Evolutionary conservation across 305 asterid species (phyloP), one percentile per base, ranked within the genome.

Genomic region (Rubia peregrina): DNA sequence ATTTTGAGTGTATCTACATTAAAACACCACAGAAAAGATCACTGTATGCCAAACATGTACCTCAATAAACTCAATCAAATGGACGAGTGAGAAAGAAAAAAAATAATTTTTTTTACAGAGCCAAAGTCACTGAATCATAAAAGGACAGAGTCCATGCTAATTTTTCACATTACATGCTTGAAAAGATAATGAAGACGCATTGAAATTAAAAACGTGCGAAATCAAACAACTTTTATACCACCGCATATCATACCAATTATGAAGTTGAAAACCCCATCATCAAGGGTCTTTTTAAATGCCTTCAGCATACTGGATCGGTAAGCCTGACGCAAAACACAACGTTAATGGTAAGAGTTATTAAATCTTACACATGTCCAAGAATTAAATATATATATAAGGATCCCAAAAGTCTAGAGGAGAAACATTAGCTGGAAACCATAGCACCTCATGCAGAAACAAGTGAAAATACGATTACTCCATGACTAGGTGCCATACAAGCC

Each of bases 251-350:
- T 94, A 94, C 98, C 98, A 76, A 94, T 94, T 81, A 94, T 85
- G 79, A 94, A 91, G 83, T 95, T 88, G 88, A 89, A 94, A 79
- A 76, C 85, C 81, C 99, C 98, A 72, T 89, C 99, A 81, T 87
- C 98, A 74, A 91, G 96, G 88, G 98, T 89, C 95, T 89, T 94
- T 73, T 84, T 94, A 74, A 94, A 94, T 68, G 99, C 93, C 91
- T 88, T 91, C 96, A 94, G 76, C 99, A 94, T 94, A 90, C 97
- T 94, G 78, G 95, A 79, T 73, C 99, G 90, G 80, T 94, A 94
- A 78, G 96, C 98, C 99, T 94, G 89, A 78, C 69, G 76, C 41
- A 30, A 76, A 26, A 67, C 43, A 73, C 60, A 48, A 40, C 41
- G 76, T 82, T 43, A 86, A 21, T 9, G 69, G 21, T 43, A 26